A percentile compares a stretch with the other conserved stretches of the same genome.
These are phyloP conservation scores for Orychophragmus violaceus DNA, from an alignment of 345 rosid genomes.

Conservation along the genomic window DNA sequence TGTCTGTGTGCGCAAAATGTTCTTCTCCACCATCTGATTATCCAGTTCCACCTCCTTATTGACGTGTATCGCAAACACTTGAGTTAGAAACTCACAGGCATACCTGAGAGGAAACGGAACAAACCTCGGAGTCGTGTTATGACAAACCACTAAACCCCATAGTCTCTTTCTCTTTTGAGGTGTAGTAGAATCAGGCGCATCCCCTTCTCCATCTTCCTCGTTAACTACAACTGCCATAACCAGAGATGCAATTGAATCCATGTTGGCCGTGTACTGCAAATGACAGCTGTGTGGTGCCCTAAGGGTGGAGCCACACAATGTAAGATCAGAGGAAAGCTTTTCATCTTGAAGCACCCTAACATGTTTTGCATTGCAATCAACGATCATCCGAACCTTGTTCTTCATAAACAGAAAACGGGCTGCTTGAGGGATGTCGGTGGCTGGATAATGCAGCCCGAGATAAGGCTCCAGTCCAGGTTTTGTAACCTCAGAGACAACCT, in stretches of 20 bases:
- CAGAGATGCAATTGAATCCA: constrained; percentile 87
- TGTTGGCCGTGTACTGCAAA: constrained; percentile 91
- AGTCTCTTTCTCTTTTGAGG: constrained; percentile 80
- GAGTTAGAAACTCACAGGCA: constrained; percentile 94
- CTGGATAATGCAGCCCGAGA: constrained; percentile 96
- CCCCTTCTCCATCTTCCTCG: constrained; percentile 64
- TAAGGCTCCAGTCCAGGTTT: constrained; percentile 90
- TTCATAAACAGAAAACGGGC: constrained; percentile 91
- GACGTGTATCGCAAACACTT: constrained; percentile 91
- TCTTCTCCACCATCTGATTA: constrained; percentile 80
- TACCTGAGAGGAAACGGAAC: constrained; percentile 95
- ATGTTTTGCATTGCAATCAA: constrained; percentile 84
- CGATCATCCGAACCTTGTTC: constrained; percentile 94
- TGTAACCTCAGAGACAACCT: constrained; percentile 81
- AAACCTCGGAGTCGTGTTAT: constrained; percentile 76
- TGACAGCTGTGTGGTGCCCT: constrained; percentile 95
- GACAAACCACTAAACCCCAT: constrained; percentile 97
- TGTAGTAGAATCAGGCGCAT: constrained; percentile 35
- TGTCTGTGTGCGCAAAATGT: constrained; percentile 82
- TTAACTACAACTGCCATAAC: constrained; percentile 94
- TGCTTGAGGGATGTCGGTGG: constrained; percentile 96
- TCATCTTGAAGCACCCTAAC: constrained; percentile 89
- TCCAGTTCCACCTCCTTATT: constrained; percentile 82
- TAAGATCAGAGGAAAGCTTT: constrained; percentile 68
- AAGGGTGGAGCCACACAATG: constrained; percentile 88